These are phyloP conservation scores for Mallotus repandus DNA, from an alignment of 441 rosid genomes.

Conservation along the genomic window DNA sequence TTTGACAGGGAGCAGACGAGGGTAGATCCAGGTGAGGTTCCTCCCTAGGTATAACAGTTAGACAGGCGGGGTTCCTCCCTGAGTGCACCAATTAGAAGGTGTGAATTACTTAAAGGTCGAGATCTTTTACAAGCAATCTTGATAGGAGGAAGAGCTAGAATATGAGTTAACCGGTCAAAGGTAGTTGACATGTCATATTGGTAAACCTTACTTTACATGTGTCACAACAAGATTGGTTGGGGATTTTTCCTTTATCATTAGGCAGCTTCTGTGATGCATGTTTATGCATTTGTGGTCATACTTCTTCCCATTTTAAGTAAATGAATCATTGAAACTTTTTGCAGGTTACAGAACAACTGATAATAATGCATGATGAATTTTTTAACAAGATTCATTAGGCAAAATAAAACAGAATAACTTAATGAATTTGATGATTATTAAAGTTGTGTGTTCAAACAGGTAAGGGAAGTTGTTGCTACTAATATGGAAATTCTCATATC, in stretches of 20 bases:
- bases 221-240: too few relatives aligned
- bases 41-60: too few relatives aligned
- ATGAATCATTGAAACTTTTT: neutral
- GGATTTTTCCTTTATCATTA: too few relatives aligned
- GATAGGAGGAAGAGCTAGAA: too few relatives aligned
- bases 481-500: neutral
- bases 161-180: too few relatives aligned
- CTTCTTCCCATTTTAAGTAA: conserved; percentile 6
- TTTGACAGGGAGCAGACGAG: too few relatives aligned
- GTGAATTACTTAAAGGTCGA: too few relatives aligned
- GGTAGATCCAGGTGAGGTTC: too few relatives aligned
- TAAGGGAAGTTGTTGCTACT: neutral
- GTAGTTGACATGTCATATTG: too few relatives aligned
- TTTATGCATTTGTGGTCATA: neutral
- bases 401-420: neutral
- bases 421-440: neutral
- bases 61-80: too few relatives aligned
- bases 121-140: too few relatives aligned
- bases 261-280: neutral
- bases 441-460: neutral
- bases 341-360: conserved; percentile 76
- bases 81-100: too few relatives aligned
- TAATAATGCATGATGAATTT: conserved; percentile 62
- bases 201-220: neutral
- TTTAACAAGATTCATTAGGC: conserved; percentile 34